Base-by-base conservation (phyloP, 768 basidiomycete species). In the Chalciporus chontae region DNA sequence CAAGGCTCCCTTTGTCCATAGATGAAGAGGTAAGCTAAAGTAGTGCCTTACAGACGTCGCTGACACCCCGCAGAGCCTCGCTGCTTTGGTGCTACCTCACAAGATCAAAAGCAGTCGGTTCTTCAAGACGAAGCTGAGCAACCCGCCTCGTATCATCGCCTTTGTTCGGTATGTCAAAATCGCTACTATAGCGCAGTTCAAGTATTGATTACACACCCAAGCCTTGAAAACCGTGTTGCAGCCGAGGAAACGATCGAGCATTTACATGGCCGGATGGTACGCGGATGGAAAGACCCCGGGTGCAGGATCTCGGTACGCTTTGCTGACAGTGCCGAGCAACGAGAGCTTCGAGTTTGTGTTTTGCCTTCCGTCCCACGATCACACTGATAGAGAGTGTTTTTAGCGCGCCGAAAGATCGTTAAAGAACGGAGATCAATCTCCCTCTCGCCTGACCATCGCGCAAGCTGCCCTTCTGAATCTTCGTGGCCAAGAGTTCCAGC, bases 271-370 rank as follows among this genome's bases (percentile, higher is more conserved):
- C 76, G 85, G 8, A 83, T 87, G 79, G 85, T 91, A 8, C 75
- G 86, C 37, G 89, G 89, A 10, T 85, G 81, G 83, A 79, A 87
- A 52, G 88, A 90, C 52, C 65, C 79, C 10, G 87, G 87, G 14
- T 84, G 85, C 60, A 70, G 88, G 43, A 87, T 90, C 48, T 86
- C 84, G 5, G 88, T 90, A 15, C 74, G 88, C 32, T 90, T 90
- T 59, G 87, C 87, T 13, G 87, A 90, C 61, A 87, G 83, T 8
- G 71, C 76, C 10, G 88, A 90, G 60, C 87, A 90, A 63, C 70
- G 88, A 47, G 87, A 90, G 58, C 69, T 90, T 39, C 73, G 88
- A 60, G 87, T 87, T 49, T 31, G 83, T 76, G 24, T 38, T 42
- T 21, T 17, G 17, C 17, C 2, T 36, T 40, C 48, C 21, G 5